Base-by-base conservation (phyloP, 208 protist species). In the Eutreptiella sp. region DNA sequence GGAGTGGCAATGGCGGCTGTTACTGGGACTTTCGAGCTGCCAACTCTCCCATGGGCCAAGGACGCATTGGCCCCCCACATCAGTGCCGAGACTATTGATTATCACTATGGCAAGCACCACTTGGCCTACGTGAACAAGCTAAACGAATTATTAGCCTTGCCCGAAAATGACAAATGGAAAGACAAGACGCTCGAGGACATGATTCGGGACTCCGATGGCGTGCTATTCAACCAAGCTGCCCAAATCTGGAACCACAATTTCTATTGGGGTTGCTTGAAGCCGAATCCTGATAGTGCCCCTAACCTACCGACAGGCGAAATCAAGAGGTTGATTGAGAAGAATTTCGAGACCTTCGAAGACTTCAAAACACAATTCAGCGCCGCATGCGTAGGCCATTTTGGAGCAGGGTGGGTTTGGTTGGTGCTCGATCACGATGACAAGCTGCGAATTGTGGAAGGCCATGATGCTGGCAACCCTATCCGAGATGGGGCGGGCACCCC, bases 231-330 rank as follows among this genome's bases (percentile, higher is more conserved):
- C 75, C 74, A 76, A n/a, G 85, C 90, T 16, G 88, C 85, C 27
- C 90, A 95, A 78, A 73, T 90, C 61, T 95, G 76, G 68, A 95
- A 94, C 71, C 90, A 94, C 75, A 82, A 63, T 5, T 94, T 94
- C 73, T 94, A 88, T 79, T 96, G 90, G 88, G 66, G 84, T 29
- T 87, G 68, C 52, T 55, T 92, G 45, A 74, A 45, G 38, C 78
- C 86, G 43, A 80, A 73, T 38, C 75, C 71, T 38, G 79, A 75
- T 33, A 78, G 75, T 29, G 45, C 70, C 39, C 11, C 31, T 21
- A 14, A 21, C 45, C 31, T 21, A 41, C 72, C 87, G 14, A 75
- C 34, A 14, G 86, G 85, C 11, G 63, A 50, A n/a, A 55, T 94
- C 9, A 68, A 45, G 0, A 58, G 73, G 11, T 75, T 72, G n/a